Conservation (phyloP, 2,329 filamentous ascomycete genomes). For the Diaporthe nobilis region DNA sequence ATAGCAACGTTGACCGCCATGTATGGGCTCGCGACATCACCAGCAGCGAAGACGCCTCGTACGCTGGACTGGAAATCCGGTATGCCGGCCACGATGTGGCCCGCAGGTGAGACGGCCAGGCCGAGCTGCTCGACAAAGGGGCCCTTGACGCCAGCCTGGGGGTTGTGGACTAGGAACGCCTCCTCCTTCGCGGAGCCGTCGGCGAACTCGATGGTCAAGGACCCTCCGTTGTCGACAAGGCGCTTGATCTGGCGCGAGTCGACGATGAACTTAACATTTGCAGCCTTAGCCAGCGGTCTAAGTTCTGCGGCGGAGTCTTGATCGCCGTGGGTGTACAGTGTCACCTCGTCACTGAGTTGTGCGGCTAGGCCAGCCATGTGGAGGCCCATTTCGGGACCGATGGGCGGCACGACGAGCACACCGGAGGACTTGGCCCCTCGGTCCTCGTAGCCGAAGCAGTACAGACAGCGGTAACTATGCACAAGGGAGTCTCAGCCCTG, state of each 20-base stretch:
- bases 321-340: background rate
- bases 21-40: background rate
- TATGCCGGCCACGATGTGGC: background rate
- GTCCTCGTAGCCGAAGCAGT: conserved; percentile 3
- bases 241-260: background rate
- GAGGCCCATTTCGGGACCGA: background rate
- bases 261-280: background rate
- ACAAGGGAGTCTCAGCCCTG: background rate
- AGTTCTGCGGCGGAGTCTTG: background rate
- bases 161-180: conserved; percentile 9
- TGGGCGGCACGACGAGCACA: background rate
- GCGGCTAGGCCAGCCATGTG: background rate
- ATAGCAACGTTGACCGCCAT: background rate
- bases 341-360: background rate
- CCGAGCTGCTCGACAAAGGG: background rate
- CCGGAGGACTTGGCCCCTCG: background rate
- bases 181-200: background rate
- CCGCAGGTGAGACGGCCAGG: background rate
- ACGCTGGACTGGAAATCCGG: background rate
- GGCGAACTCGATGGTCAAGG: background rate
- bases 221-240: background rate
- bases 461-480: background rate
- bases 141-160: background rate
- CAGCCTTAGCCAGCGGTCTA: background rate
- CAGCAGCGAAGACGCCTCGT: background rate